phyloP scores from a whole-genome alignment of 2,329 filamentous ascomycete genomes.

The Ophiobolus disseminans region DNA sequence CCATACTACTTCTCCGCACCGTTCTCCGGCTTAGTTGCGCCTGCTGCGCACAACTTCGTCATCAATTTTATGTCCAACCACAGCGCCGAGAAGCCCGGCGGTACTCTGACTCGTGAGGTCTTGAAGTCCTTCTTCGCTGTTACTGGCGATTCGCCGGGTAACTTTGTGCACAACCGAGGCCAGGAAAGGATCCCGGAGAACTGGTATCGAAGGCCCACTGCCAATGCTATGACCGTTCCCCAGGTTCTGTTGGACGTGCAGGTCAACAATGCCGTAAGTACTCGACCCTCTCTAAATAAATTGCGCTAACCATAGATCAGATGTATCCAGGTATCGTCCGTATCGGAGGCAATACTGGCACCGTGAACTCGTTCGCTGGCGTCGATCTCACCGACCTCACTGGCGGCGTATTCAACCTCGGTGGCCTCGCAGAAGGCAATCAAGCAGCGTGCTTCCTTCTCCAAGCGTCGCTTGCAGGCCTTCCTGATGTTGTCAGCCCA shows the following conservation, averaged over 20 bases:
- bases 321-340: conserved; percentile 24
- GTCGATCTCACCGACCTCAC: conserved; percentile 25
- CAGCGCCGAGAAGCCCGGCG: conserved; percentile 26
- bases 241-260: conserved; percentile 16
- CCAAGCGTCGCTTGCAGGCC: conserved; percentile 19
- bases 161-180: conserved; percentile 23
- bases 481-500: conserved; percentile 20
- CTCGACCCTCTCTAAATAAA: too few relatives aligned
- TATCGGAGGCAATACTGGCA: conserved; percentile 29
- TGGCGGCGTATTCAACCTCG: conserved; percentile 23
- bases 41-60: conserved; percentile 24
- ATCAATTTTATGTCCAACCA: conserved; percentile 31
- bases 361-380: conserved; percentile 24
- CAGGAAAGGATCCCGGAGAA: conserved; percentile 32
- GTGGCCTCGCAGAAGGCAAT: conserved; percentile 22
- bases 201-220: conserved; percentile 16
- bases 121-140: conserved; percentile 29
- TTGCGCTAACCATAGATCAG: conserved; percentile 1
- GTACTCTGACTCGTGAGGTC: conserved; percentile 23
- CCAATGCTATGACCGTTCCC: conserved; percentile 12
- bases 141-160: conserved; percentile 21
- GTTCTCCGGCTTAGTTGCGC: conserved; percentile 23
- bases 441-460: conserved; percentile 26
- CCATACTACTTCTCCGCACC: conserved; percentile 25
- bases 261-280: conserved; percentile 17